Evolutionary conservation across 1,139 yeast genomes (phyloP).

Genomic region (Tardiomyces blankii): DNA sequence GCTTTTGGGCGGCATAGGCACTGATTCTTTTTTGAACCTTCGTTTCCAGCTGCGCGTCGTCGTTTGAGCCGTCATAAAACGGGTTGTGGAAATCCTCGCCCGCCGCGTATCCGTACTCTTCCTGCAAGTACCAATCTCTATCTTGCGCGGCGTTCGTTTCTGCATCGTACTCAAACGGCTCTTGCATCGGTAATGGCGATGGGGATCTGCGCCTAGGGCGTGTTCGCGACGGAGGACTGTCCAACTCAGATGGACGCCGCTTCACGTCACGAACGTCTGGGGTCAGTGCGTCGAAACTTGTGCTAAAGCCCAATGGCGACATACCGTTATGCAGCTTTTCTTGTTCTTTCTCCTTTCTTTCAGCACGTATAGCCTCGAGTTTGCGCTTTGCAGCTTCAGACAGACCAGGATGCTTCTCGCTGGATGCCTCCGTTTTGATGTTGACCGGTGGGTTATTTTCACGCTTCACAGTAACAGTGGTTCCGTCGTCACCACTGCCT

Average conservation of each 20-base stretch:
- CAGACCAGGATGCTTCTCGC: background rate
- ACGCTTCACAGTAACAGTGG: no score
- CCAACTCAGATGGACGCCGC: background rate
- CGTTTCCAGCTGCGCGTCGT: constrained; percentile 18
- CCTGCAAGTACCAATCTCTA: constrained; percentile 30
- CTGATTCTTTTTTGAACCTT: constrained; percentile 17
- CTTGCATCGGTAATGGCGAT: background rate
- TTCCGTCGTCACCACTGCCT: background rate
- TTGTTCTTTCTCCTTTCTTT: constrained; percentile 1
- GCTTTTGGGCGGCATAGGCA: constrained; percentile 21
- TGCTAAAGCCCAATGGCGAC: background rate
- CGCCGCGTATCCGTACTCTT: constrained; percentile 24
- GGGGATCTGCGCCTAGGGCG: background rate
- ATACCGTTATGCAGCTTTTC: background rate
- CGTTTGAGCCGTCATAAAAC: constrained; percentile 17
- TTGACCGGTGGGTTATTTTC: no score
- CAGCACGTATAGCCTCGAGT: constrained; percentile 7
- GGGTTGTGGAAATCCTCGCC: constrained; percentile 29
- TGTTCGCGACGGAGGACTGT: background rate
- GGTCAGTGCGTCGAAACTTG: background rate
- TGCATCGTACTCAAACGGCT: constrained; percentile 4
- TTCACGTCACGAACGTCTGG: background rate
- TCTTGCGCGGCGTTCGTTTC: constrained; percentile 16
- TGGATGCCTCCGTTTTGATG: no score
- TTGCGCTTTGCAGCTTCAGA: constrained; percentile 8